Base-by-base conservation (phyloP, 2,329 filamentous ascomycete genomes). In the Alternaria sp. region DNA sequence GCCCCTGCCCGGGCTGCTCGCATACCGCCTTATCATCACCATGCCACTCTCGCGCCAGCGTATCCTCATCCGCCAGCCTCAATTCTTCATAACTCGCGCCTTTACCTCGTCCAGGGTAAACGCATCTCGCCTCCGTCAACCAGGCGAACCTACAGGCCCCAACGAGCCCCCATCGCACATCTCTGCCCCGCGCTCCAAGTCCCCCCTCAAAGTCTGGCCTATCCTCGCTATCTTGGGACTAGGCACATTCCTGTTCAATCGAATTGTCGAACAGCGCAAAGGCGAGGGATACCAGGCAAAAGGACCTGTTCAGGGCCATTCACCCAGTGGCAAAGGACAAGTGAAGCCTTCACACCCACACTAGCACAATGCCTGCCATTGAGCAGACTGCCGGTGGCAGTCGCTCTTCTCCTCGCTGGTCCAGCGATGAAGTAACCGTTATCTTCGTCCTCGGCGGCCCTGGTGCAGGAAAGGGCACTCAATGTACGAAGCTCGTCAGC, bases 361-460 rank as follows among this genome's bases (percentile, higher is more conserved):
- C 48, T 77, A 72, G 65, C 65, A 75, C 26, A 23, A 79, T 79
- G 72, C 75, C 78, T 17, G 78, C 74, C 7, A 77, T 80, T 65
- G 78, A 73, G 29, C 63, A 77, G 17, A 66, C 73, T 70, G 77
- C 72, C 68, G 72, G 71, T 24, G 58, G 66, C 5, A 70, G 66
- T 61, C 89, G 89, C 77, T 75, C 78, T 42, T 80, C 82, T 53
- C 90, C 93, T 4, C 87, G 87, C 73, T 97, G 96, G 85, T 88
- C 86, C 58, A 81, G 89, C 49, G 73, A 86, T 56, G 84, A 93
- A 59, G 91, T 96, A 31, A 95, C 92, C n/a, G 93, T 98, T 58
- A 82, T 99, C 78, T 98, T 97, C 82, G 92, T 98, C 63, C 92
- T 99, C 61, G 94, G 94, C 78, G 95, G 95, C 2, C 95, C 95